These are phyloP conservation scores for Melampsora occidentalis DNA, from an alignment of 1,284 basidiomycete genomes.

Conservation along the genomic window DNA sequence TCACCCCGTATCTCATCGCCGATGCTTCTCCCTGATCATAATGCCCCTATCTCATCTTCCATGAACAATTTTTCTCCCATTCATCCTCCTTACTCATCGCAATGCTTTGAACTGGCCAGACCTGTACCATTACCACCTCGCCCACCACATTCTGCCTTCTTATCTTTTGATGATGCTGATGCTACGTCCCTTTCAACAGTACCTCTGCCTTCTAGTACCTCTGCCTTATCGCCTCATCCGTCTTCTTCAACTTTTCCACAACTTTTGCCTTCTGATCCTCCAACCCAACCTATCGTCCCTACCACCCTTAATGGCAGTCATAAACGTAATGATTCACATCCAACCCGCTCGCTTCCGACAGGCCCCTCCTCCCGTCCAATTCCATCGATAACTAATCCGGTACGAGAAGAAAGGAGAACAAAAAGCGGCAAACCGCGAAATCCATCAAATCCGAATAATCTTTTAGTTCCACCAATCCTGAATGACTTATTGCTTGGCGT, in stretches of 20 bases:
- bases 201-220: background rate
- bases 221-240: background rate
- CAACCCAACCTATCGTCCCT: background rate
- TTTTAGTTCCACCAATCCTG: background rate
- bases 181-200: background rate
- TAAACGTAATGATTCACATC: background rate
- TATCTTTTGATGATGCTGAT: background rate
- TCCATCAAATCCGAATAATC: slow-evolving; percentile 3
- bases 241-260: background rate
- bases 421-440: background rate
- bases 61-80: background rate
- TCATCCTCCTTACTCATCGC: background rate
- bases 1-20: background rate
- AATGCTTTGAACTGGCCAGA: background rate
- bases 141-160: background rate
- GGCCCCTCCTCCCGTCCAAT: background rate
- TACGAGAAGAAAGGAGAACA: background rate
- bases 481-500: slow-evolving; percentile 5
- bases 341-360: background rate
- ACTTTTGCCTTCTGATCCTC: background rate
- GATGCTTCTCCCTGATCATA: background rate
- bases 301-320: background rate
- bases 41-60: background rate
- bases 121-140: background rate
- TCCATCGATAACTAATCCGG: background rate